These are phyloP conservation scores for Orbilia brochopaga DNA, from an alignment of 2,329 filamentous ascomycete species.

Conservation along the genomic window DNA sequence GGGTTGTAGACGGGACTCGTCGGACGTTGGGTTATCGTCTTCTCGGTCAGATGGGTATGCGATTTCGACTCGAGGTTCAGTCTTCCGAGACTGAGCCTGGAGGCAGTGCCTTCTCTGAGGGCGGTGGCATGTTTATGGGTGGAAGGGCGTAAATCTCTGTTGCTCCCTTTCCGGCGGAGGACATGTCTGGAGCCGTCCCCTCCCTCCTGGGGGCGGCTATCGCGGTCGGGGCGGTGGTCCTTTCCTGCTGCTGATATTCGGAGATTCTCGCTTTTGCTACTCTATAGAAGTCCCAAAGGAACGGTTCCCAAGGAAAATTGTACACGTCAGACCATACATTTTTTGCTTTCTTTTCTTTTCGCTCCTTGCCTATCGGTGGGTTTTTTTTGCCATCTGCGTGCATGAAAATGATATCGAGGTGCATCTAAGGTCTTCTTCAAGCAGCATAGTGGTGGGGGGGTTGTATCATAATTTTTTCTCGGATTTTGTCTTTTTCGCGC, in stretches of 20 bases:
- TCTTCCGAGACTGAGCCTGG: slow-evolving; percentile 48
- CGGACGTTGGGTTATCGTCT: slow-evolving; percentile 39
- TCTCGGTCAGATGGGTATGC: slow-evolving; percentile 39
- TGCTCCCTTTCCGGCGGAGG: slow-evolving; percentile 47
- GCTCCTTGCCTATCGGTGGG: slow-evolving; percentile 20
- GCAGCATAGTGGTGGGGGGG: slow-evolving; percentile 1
- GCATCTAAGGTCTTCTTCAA: slow-evolving; percentile 12
- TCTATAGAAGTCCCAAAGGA: slow-evolving; percentile 51
- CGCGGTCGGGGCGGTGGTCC: slow-evolving; percentile 46
- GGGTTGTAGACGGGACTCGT: slow-evolving; percentile 26
- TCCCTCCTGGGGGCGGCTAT: slow-evolving; percentile 43
- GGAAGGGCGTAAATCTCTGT: slow-evolving; percentile 41
- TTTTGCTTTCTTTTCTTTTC: slow-evolving; percentile 37
- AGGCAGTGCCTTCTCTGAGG: slow-evolving; percentile 42
- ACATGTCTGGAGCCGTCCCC: slow-evolving; percentile 35
- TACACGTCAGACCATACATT: slow-evolving; percentile 48
- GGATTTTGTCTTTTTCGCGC: slow-evolving; percentile 21
- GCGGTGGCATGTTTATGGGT: slow-evolving; percentile 14
- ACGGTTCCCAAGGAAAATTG: slow-evolving; percentile 49
- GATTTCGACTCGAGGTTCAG: slow-evolving; percentile 49
- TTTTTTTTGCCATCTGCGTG: neutral
- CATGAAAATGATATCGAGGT: slow-evolving; percentile 29
- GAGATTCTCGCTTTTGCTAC: slow-evolving; percentile 50
- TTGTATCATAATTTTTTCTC: neutral
- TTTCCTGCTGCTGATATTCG: slow-evolving; percentile 33